Percentiles rank a stretch among this genome's conserved stretches.
These are phyloP conservation scores for Adenanthera pavonina DNA, from an alignment of 306 rosid species.

Conservation along the genomic window DNA sequence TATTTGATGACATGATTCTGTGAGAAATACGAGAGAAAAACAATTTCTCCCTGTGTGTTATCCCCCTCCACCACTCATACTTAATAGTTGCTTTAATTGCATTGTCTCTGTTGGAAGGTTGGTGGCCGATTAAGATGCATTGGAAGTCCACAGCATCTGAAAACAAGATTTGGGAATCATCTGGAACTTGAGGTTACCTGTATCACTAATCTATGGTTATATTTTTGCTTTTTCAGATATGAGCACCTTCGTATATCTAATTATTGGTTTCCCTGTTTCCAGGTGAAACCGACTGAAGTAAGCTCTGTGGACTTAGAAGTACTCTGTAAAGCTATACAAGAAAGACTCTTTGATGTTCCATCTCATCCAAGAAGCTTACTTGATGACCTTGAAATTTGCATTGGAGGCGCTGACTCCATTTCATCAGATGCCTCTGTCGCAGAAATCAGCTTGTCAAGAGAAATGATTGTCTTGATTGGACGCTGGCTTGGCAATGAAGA, in stretches of 20 bases:
- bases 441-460: constrained; percentile 79
- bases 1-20: background rate
- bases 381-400: constrained; percentile 85
- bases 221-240: constrained; percentile 8
- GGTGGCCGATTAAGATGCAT: constrained; percentile 89
- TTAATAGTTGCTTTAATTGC: constrained; percentile 24
- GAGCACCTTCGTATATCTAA: constrained; percentile 42
- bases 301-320: constrained; percentile 68
- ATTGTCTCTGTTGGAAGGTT: constrained; percentile 62
- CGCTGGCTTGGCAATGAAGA: constrained; percentile 93
- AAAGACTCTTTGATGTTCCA: constrained; percentile 62
- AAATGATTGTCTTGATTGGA: constrained; percentile 73
- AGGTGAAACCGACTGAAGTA: constrained; percentile 92
- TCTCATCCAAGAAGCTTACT: constrained; percentile 84
- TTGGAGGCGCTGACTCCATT: constrained; percentile 67
- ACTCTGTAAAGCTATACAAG: constrained; percentile 74
- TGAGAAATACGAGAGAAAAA: background rate
- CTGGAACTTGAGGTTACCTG: constrained; percentile 84
- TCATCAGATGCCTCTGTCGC: constrained; percentile 68
- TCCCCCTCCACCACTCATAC: background rate
- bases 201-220: background rate
- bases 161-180: constrained; percentile 92
- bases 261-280: constrained; percentile 35
- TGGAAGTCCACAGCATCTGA: constrained; percentile 95
- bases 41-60: background rate